A percentile compares a stretch with the other conserved stretches of the same genome.
Conservation (phyloP, 345 rosid species). For the Pistacia vera region DNA sequence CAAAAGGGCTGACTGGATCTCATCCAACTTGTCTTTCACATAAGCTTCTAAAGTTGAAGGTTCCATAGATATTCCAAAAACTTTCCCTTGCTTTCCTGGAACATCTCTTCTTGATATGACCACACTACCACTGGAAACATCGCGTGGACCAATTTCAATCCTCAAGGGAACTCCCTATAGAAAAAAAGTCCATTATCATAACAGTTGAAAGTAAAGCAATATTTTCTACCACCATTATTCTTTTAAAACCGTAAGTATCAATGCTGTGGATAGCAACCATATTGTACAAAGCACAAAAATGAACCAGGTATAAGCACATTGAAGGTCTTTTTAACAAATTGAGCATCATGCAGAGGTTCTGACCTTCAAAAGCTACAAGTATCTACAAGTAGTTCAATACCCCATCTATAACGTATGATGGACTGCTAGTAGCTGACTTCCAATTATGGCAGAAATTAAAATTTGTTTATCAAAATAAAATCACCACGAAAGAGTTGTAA, state of each 20-base stretch:
- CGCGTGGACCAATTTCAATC: conserved; percentile 96
- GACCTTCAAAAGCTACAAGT: neutral
- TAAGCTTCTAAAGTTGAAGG: conserved; percentile 62
- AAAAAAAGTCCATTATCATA: conserved; percentile 21
- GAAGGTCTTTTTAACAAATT: neutral
- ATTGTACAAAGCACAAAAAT: neutral
- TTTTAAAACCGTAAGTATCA: neutral
- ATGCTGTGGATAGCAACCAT: neutral
- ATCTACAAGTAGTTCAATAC: neutral
- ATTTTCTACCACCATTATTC: neutral
- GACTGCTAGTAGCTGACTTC: neutral
- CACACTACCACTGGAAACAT: conserved; percentile 76
- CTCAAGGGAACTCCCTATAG: conserved; percentile 80
- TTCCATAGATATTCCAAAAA: conserved; percentile 90
- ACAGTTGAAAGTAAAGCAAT: neutral
- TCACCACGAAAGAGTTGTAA: neutral
- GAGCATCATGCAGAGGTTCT: neutral
- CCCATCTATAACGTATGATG: neutral
- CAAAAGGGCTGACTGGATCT: conserved; percentile 81
- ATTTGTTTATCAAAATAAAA: neutral
- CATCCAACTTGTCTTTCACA: conserved; percentile 89
- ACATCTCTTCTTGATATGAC: conserved; percentile 90
- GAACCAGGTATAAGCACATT: neutral
- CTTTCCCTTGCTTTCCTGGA: conserved; percentile 93
- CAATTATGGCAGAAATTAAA: neutral